A percentile compares a stretch with the other conserved stretches of the same genome.
Conservation (phyloP, 805 yeast species). For the Metschnikowia shivogae region DNA sequence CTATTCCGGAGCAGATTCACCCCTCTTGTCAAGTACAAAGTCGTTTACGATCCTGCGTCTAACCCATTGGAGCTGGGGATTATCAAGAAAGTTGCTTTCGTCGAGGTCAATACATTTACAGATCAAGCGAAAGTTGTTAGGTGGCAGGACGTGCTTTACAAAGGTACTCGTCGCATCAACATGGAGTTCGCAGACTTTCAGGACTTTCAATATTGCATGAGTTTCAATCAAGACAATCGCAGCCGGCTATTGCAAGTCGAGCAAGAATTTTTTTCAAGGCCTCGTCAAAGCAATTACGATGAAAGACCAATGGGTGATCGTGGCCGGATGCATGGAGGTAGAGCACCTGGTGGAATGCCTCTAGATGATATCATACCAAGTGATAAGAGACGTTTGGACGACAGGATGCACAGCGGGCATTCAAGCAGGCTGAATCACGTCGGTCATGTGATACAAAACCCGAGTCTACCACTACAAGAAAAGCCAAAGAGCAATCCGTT, state of each 20-base stretch:
- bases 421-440: neutral
- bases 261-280: constrained; percentile 24
- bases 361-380: constrained; percentile 10
- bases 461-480: neutral
- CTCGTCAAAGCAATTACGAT: constrained; percentile 9
- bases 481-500: constrained; percentile 60
- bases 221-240: constrained; percentile 35
- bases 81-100: constrained; percentile 58
- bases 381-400: neutral
- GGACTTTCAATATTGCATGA: constrained; percentile 39
- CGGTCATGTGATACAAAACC: neutral
- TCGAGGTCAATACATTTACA: constrained; percentile 47
- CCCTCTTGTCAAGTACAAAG: constrained; percentile 52
- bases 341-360: constrained; percentile 15
- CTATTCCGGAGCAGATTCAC: constrained; percentile 62
- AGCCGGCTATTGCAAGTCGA: constrained; percentile 29
- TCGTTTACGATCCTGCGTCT: constrained; percentile 50
- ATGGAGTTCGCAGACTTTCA: constrained; percentile 38
- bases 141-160: constrained; percentile 57
- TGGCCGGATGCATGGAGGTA: neutral
- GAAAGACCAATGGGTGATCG: constrained; percentile 7
- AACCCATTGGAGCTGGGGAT: constrained; percentile 33
- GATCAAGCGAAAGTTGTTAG: constrained; percentile 57
- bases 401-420: neutral
- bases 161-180: constrained; percentile 35